Evolutionary conservation across 1,284 basidiomycete species (phyloP).

Genomic region (Meira miltonrushii): DNA sequence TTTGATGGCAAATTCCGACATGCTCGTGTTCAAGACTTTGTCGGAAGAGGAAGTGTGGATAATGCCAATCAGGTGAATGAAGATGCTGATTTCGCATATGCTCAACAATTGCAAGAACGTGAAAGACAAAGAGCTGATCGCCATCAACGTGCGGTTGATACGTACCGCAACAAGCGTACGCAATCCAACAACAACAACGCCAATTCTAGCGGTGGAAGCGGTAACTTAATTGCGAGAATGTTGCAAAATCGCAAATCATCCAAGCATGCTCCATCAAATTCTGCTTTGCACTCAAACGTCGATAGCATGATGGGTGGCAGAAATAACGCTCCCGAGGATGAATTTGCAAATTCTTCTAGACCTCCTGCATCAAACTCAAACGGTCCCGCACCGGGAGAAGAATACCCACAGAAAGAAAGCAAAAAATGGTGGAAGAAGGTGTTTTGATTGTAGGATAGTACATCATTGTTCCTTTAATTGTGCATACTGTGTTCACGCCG

Average conservation of each 20-base stretch:
- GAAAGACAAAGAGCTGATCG: conserved; percentile 26
- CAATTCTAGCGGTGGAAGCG: neutral
- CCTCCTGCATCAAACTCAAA: neutral
- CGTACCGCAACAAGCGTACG: conserved; percentile 6
- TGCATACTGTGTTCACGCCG: too few relatives aligned
- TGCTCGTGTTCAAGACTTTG: conserved; percentile 12
- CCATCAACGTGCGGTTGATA: conserved; percentile 19
- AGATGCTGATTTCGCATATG: conserved; percentile 35
- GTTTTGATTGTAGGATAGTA: neutral
- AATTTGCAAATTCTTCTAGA: neutral
- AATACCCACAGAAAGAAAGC: neutral
- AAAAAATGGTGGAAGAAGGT: neutral
- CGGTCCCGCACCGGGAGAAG: neutral
- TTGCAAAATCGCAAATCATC: conserved; percentile 1
- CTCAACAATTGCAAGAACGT: conserved; percentile 36
- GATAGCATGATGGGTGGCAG: neutral
- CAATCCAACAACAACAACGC: conserved; percentile 4
- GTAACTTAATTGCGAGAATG: neutral
- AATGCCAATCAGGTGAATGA: conserved; percentile 16
- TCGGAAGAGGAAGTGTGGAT: conserved; percentile 1
- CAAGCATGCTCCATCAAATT: neutral
- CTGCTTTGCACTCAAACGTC: neutral
- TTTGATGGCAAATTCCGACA: conserved; percentile 30
- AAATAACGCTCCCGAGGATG: neutral
- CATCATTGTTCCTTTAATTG: too few relatives aligned